Conservation (phyloP, 2,329 filamentous ascomycete genomes). For the Berkeleyomyces rouxiae region DNA sequence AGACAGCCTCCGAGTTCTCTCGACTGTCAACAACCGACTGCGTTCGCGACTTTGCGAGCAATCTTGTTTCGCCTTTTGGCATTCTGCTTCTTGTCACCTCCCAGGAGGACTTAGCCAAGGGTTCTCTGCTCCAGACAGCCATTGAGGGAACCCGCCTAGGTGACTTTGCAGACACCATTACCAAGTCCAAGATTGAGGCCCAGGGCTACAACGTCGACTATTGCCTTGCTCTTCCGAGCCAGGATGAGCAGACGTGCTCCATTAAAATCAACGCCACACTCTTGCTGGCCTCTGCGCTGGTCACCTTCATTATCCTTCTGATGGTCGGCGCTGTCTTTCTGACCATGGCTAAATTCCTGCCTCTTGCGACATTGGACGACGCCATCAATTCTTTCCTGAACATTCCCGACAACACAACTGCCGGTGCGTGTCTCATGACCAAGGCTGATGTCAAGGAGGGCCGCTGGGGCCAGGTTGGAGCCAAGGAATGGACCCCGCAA, state of each 20-base stretch:
- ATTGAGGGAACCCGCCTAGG: slow-evolving; percentile 17
- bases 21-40: slow-evolving; percentile 22
- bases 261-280: slow-evolving; percentile 28
- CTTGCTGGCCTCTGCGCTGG: slow-evolving; percentile 26
- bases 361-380: slow-evolving; percentile 34
- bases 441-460: slow-evolving; percentile 29
- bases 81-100: slow-evolving; percentile 23
- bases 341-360: slow-evolving; percentile 24
- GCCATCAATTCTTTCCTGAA: slow-evolving; percentile 33
- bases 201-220: slow-evolving; percentile 13
- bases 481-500: slow-evolving; percentile 27
- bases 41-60: slow-evolving; percentile 19
- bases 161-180: slow-evolving; percentile 6
- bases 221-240: slow-evolving; percentile 21
- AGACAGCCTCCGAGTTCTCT: slow-evolving; percentile 16
- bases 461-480: slow-evolving; percentile 27
- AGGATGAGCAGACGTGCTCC: slow-evolving; percentile 21
- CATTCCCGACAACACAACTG: slow-evolving; percentile 28
- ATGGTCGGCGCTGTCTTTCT: slow-evolving; percentile 25
- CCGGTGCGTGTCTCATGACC: slow-evolving; percentile 28
- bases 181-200: neutral
- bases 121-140: slow-evolving; percentile 22
- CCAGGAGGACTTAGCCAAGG: neutral
- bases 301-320: slow-evolving; percentile 21
- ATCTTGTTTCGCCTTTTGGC: slow-evolving; percentile 21